Evolutionary conservation across 2,329 filamentous ascomycete genomes (phyloP).

Genomic region (Aspergillus awamori): DNA sequence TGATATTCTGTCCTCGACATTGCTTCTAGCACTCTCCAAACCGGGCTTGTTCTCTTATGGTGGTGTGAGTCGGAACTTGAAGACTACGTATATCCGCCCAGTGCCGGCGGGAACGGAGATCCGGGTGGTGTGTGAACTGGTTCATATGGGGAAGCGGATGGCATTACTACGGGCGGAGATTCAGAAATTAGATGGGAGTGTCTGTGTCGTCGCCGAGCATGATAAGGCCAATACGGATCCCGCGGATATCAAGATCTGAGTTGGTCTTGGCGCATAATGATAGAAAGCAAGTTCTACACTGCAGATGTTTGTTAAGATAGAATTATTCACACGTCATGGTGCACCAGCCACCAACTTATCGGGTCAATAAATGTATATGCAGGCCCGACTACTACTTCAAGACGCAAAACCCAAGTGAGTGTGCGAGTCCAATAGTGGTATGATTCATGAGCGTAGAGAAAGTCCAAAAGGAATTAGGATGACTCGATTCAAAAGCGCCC

Average conservation of each 20-base stretch:
- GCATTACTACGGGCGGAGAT: conserved; percentile 59
- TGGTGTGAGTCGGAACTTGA: conserved; percentile 68
- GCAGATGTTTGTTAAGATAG: background rate
- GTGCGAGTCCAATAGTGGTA: conserved; percentile 18
- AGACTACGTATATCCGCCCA: conserved; percentile 68
- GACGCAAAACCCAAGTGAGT: conserved; percentile 6
- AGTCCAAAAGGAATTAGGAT: conserved; percentile 33
- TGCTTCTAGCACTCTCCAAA: conserved; percentile 58
- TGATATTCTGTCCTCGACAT: conserved; percentile 65
- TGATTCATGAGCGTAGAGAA: conserved; percentile 23
- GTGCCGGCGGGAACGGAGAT: conserved; percentile 56
- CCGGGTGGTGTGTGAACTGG: conserved; percentile 59
- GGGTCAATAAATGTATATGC: background rate
- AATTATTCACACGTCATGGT: background rate
- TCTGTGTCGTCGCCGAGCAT: conserved; percentile 65
- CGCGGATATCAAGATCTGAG: conserved; percentile 16
- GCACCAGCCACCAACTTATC: background rate
- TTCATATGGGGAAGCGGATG: conserved; percentile 60
- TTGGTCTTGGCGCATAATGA: too few relatives aligned
- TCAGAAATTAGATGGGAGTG: conserved; percentile 53
- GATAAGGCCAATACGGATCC: conserved; percentile 66
- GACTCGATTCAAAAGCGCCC: conserved; percentile 30
- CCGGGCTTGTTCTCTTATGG: conserved; percentile 64
- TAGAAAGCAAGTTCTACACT: conserved; percentile 10
- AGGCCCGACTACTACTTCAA: conserved; percentile 7